A percentile compares a stretch with the other conserved stretches of the same genome.
Evolutionary conservation across 805 yeast genomes (phyloP).

Genomic region (Candida railenensis): DNA sequence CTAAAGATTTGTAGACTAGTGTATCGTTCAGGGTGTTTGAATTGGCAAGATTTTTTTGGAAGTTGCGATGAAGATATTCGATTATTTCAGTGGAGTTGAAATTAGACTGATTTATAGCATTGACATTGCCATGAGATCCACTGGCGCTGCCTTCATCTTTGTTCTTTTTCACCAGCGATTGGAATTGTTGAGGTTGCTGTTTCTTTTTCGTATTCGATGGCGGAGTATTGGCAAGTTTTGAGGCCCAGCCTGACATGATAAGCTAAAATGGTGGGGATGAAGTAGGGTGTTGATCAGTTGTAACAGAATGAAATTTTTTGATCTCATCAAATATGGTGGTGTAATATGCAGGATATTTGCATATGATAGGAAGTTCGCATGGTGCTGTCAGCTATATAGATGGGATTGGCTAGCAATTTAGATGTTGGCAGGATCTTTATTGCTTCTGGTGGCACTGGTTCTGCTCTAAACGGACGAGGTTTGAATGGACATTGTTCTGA

Average conservation of each 20-base stretch:
- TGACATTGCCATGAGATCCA: neutral
- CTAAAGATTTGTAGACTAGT: constrained; percentile 23
- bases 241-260: constrained; percentile 17
- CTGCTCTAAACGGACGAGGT: too few species aligned
- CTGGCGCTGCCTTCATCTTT: neutral
- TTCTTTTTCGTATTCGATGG: constrained; percentile 3
- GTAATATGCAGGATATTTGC: neutral
- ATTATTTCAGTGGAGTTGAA: constrained; percentile 20
- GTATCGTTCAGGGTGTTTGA: constrained; percentile 18
- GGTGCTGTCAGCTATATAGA: too few species aligned
- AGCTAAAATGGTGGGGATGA: neutral
- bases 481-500: too few species aligned
- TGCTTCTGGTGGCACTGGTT: too few species aligned
- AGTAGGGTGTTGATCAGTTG: neutral
- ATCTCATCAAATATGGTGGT: neutral
- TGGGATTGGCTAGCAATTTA: too few species aligned
- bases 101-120: neutral
- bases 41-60: constrained; percentile 12
- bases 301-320: neutral
- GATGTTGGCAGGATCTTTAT: too few species aligned
- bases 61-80: constrained; percentile 16
- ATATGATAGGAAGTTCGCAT: too few species aligned
- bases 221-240: constrained; percentile 11
- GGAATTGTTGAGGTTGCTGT: neutral
- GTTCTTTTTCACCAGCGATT: too few species aligned